Evolutionary conservation across 2,329 filamentous ascomycete genomes (phyloP).

Genomic region (Clonostachys rosea): DNA sequence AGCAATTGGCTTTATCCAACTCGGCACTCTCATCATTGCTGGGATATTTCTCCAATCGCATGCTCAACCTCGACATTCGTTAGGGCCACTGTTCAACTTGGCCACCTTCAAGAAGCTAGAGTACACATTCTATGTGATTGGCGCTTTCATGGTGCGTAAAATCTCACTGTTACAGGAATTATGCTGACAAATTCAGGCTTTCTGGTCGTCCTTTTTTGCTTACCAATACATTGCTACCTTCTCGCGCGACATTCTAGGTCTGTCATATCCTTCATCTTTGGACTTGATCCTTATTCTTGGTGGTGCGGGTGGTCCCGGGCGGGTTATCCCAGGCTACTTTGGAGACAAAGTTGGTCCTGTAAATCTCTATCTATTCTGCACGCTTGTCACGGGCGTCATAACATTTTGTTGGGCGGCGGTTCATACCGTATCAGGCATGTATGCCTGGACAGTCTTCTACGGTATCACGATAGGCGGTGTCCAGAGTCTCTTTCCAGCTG

Average conservation of each 20-base stretch:
- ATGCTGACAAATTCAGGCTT: slow-evolving; percentile 2
- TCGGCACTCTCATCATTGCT: slow-evolving; percentile 17
- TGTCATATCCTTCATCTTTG: slow-evolving; percentile 48
- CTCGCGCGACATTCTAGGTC: slow-evolving; percentile 25
- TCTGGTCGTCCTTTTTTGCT: slow-evolving; percentile 31
- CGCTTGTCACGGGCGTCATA: slow-evolving; percentile 30
- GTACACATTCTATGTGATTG: slow-evolving; percentile 24
- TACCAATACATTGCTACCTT: slow-evolving; percentile 47
- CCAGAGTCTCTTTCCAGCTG: slow-evolving; percentile 60
- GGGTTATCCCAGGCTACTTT: slow-evolving; percentile 51
- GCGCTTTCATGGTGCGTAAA: slow-evolving; percentile 19
- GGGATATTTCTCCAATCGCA: slow-evolving; percentile 28
- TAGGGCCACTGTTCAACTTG: slow-evolving; percentile 34
- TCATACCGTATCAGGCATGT: slow-evolving; percentile 39
- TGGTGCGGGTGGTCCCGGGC: slow-evolving; percentile 42
- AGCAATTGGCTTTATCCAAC: slow-evolving; percentile 16
- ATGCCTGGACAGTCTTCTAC: slow-evolving; percentile 57
- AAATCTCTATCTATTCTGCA: slow-evolving; percentile 52
- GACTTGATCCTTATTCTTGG: slow-evolving; percentile 62
- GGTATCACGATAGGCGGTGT: slow-evolving; percentile 58
- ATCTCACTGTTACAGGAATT: neutral
- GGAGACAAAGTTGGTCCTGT: slow-evolving; percentile 55
- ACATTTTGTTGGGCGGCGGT: slow-evolving; percentile 59
- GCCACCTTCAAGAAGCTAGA: slow-evolving; percentile 33
- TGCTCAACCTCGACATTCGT: slow-evolving; percentile 28